Evolutionary conservation across 2,329 filamentous ascomycete genomes (phyloP).

Genomic region (Claviceps sp.): DNA sequence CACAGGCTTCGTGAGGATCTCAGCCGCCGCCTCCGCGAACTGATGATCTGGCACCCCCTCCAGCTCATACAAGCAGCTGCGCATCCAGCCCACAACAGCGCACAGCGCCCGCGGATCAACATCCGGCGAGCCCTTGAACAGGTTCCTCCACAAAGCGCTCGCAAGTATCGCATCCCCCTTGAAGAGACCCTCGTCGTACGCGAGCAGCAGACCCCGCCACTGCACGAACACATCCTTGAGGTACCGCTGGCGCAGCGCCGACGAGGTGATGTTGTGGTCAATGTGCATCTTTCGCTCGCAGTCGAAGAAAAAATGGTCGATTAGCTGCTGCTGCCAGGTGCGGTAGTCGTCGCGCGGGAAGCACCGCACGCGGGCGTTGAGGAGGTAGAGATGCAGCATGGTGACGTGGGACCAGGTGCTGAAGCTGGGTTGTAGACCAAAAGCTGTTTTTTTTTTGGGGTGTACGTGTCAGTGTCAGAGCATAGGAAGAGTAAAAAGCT

Average conservation of each 20-base stretch:
- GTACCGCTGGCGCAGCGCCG: constrained; percentile 47
- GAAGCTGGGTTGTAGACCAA: constrained; percentile 74
- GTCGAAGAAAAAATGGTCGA: constrained; percentile 90
- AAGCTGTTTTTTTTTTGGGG: constrained; percentile 34
- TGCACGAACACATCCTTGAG: constrained; percentile 85
- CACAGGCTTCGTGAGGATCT: constrained; percentile 22
- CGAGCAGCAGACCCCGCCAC: constrained; percentile 76
- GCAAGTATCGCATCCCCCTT: constrained; percentile 67
- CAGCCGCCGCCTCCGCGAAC: constrained; percentile 18
- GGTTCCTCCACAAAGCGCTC: constrained; percentile 81
- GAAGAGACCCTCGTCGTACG: constrained; percentile 70
- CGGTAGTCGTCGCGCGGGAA: constrained; percentile 56
- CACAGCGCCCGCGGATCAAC: constrained; percentile 37
- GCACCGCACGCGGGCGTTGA: constrained; percentile 71
- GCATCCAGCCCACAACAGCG: constrained; percentile 44
- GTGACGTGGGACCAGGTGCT: constrained; percentile 93
- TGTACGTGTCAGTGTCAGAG: background rate
- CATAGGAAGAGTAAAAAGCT: background rate
- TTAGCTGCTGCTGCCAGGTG: constrained; percentile 76
- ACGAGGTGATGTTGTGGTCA: constrained; percentile 56
- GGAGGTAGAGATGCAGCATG: constrained; percentile 89
- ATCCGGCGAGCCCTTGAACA: constrained; percentile 60
- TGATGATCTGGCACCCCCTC: constrained; percentile 35
- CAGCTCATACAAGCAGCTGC: constrained; percentile 31
- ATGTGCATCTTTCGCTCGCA: constrained; percentile 74